phyloP scores from a whole-genome alignment of 2,329 filamentous ascomycete species.

The Simplicillium aogashimaense region DNA sequence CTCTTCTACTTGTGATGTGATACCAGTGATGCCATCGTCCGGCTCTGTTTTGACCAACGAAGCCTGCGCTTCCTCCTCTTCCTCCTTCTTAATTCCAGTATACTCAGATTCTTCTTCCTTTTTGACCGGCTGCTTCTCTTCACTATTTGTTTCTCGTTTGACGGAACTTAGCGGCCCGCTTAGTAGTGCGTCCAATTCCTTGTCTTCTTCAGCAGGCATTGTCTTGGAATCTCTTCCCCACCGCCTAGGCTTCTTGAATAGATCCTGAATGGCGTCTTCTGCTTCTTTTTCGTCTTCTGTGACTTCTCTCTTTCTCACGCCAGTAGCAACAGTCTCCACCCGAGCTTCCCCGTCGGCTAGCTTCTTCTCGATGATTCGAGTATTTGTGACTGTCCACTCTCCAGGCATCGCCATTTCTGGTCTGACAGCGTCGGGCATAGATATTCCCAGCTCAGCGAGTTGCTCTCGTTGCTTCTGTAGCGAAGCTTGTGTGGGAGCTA shows the following conservation, averaged over 20 bases:
- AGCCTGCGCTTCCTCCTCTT: conserved; percentile 6
- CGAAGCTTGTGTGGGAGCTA: conserved; percentile 43
- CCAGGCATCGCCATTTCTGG: conserved; percentile 79
- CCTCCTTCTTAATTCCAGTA: conserved; percentile 15
- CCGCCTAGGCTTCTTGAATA: conserved; percentile 48
- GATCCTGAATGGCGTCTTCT: conserved; percentile 44
- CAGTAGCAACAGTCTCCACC: conserved; percentile 39
- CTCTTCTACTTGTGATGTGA: conserved; percentile 10
- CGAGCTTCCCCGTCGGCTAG: conserved; percentile 27
- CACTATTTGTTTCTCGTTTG: conserved; percentile 9
- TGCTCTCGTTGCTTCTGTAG: conserved; percentile 79
- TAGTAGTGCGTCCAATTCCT: conserved; percentile 54
- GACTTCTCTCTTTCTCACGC: conserved; percentile 52
- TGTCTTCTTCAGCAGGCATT: conserved; percentile 34
- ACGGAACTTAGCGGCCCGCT: conserved; percentile 18
- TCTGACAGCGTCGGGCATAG: conserved; percentile 68
- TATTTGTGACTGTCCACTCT: conserved; percentile 70
- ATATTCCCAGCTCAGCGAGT: conserved; percentile 77
- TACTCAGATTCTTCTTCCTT: conserved; percentile 10
- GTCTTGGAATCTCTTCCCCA: conserved; percentile 45
- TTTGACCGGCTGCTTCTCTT: conserved; percentile 6
- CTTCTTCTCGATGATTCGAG: conserved; percentile 43
- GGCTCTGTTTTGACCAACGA: conserved; percentile 18
- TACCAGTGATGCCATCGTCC: conserved; percentile 9
- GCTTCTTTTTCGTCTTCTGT: conserved; percentile 53